A percentile compares a stretch with the other conserved stretches of the same genome.
Evolutionary conservation across 805 yeast species (phyloP).

Genomic region (Cyberlindnera nakhonratchasimensis): DNA sequence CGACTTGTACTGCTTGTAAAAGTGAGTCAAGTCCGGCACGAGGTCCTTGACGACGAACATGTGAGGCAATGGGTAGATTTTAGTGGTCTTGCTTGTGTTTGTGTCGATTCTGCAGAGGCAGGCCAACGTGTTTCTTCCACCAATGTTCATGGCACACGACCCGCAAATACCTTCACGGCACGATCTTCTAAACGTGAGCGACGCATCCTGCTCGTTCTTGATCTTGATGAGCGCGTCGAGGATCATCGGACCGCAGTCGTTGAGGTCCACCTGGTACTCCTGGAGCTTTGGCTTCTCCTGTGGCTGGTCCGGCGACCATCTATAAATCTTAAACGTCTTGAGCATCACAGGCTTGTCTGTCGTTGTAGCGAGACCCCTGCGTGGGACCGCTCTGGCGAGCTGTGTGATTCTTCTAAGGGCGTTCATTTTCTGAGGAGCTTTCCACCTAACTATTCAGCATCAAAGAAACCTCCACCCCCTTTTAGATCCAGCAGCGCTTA

Average conservation of each 20-base stretch:
- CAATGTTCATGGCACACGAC: conserved; percentile 99
- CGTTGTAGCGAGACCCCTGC: conserved; percentile 32
- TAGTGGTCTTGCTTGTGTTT: conserved; percentile 66
- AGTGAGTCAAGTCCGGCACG: conserved; percentile 96
- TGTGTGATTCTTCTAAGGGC: background rate
- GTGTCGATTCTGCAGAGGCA: conserved; percentile 92
- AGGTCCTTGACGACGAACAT: conserved; percentile 96
- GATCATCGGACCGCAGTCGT: conserved; percentile 96
- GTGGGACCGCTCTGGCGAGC: background rate
- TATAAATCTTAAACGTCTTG: conserved; percentile 87
- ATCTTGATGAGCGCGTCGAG: conserved; percentile 91
- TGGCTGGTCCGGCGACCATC: conserved; percentile 98
- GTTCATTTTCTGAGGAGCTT: background rate
- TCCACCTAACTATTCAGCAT: too few species aligned
- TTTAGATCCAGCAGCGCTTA: too few species aligned
- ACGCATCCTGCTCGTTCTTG: conserved; percentile 94
- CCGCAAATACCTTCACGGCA: conserved; percentile 99
- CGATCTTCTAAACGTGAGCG: conserved; percentile 94
- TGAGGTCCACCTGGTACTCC: conserved; percentile 78
- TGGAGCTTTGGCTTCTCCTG: conserved; percentile 86
- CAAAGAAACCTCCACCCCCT: too few species aligned
- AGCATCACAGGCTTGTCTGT: conserved; percentile 53
- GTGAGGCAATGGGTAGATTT: conserved; percentile 96
- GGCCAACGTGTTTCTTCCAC: conserved; percentile 95
- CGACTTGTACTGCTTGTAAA: conserved; percentile 97